Evolutionary conservation across 805 yeast genomes (phyloP).

Genomic region (Blastobotrys peoriensis): DNA sequence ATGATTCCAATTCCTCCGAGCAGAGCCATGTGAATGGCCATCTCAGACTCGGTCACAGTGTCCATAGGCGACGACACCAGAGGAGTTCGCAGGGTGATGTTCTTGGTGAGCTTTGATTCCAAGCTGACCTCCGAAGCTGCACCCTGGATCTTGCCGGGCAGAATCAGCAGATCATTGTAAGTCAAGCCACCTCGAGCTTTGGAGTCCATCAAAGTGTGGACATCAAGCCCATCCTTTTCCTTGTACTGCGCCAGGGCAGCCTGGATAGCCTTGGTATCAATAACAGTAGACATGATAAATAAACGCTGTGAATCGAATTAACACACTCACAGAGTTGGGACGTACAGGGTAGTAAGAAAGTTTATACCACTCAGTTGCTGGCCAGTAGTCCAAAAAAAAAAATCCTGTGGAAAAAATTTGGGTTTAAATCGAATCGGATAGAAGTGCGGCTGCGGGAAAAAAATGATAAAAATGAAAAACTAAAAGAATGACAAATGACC

Average conservation of each 20-base stretch:
- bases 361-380: not conserved
- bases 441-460: too few species aligned
- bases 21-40: constrained; percentile 98
- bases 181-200: constrained; percentile 90
- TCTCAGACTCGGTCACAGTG: constrained; percentile 93
- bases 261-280: not conserved
- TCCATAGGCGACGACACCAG: constrained; percentile 99
- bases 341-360: too few species aligned
- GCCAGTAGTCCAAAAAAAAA: not conserved
- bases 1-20: constrained; percentile 98
- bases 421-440: too few species aligned
- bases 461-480: too few species aligned
- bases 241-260: constrained; percentile 50
- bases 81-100: constrained; percentile 86
- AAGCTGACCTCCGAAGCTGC: constrained; percentile 71
- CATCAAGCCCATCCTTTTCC: constrained; percentile 78
- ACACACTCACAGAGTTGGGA: too few species aligned
- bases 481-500: too few species aligned
- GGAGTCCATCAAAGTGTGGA: constrained; percentile 83
- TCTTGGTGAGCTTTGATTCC: constrained; percentile 86
- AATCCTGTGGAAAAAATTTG: not conserved
- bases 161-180: constrained; percentile 89
- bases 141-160: constrained; percentile 91
- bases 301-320: too few species aligned
- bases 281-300: not conserved